These are phyloP conservation scores for Gracilaria domingensis DNA, from an alignment of 23 red algal species.

Conservation along the genomic window DNA sequence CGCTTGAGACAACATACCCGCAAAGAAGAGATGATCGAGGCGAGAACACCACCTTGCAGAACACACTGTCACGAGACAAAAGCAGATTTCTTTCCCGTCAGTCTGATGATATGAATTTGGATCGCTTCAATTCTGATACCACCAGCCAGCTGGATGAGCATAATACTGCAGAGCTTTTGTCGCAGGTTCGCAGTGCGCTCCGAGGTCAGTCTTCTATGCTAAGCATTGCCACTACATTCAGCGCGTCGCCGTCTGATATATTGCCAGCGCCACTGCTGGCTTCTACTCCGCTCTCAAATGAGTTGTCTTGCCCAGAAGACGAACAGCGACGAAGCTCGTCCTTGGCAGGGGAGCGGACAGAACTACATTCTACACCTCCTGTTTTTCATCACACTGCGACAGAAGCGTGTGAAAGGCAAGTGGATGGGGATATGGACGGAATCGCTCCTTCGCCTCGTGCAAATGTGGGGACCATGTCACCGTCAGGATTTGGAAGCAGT, in stretches of 20 bases:
- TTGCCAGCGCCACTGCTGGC: not conserved
- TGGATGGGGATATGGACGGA: not conserved
- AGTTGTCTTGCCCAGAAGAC: not conserved
- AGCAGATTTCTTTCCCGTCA: constrained; percentile 45
- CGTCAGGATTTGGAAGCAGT: not conserved
- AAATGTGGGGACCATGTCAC: not conserved
- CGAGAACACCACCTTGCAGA: constrained; percentile 18
- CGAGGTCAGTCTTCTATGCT: constrained; percentile 43
- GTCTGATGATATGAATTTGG: constrained; percentile 32
- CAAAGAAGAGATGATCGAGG: constrained; percentile 10
- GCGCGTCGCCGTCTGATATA: not conserved
- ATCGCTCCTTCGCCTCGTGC: not conserved
- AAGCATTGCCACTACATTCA: constrained; percentile 6
- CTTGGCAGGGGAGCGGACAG: not conserved
- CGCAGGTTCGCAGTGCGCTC: constrained; percentile 37
- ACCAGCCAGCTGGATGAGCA: constrained; percentile 48
- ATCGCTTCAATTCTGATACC: constrained; percentile 37
- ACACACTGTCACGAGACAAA: constrained; percentile 23
- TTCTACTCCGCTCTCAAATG: not conserved
- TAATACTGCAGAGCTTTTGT: constrained; percentile 9
- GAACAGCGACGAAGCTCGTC: not conserved
- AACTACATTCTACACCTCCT: not conserved
- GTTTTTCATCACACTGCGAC: not conserved
- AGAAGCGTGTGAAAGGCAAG: not conserved
- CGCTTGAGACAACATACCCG: not conserved